Evolutionary conservation across 1,139 yeast genomes (phyloP).

Genomic region (Scheffersomyces quercinus): DNA sequence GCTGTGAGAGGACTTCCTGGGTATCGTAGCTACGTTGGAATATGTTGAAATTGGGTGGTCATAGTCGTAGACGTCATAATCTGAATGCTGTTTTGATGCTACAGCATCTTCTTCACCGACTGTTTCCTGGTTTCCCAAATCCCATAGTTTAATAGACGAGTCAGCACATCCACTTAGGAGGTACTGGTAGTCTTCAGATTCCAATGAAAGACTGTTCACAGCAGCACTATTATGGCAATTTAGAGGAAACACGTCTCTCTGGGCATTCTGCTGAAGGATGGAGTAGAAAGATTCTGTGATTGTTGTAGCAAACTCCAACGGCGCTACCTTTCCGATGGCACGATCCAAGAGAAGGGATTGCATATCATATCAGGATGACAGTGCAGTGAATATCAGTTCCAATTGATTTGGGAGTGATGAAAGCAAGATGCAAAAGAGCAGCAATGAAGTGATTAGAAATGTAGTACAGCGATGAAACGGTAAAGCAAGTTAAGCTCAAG

Average conservation of each 20-base stretch:
- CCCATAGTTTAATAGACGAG: slow-evolving; percentile 69
- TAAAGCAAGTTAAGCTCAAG: no score
- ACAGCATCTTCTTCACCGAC: slow-evolving; percentile 13
- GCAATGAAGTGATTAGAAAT: no score
- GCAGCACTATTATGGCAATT: slow-evolving; percentile 48
- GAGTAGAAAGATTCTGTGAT: slow-evolving; percentile 43
- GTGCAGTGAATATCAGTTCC: no score
- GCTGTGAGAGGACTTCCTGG: slow-evolving; percentile 58
- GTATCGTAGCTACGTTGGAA: slow-evolving; percentile 41
- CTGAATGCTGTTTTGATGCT: slow-evolving; percentile 8
- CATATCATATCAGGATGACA: slow-evolving; percentile 20
- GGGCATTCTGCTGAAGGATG: slow-evolving; percentile 24
- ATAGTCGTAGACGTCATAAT: slow-evolving; percentile 22
- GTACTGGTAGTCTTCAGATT: slow-evolving; percentile 46
- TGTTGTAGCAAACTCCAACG: slow-evolving; percentile 38
- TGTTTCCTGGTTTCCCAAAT: slow-evolving; percentile 25
- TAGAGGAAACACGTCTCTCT: slow-evolving; percentile 33
- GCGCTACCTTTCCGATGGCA: slow-evolving; percentile 26
- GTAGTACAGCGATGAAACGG: no score
- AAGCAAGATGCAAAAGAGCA: no score
- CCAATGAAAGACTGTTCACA: slow-evolving; percentile 69
- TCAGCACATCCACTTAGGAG: slow-evolving; percentile 79
- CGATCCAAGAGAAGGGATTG: slow-evolving; percentile 42
- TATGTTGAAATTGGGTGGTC: slow-evolving; percentile 28
- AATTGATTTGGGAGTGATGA: no score